Conservation (phyloP, 2,329 filamentous ascomycete genomes). For the Drechslerella stenobrocha region DNA sequence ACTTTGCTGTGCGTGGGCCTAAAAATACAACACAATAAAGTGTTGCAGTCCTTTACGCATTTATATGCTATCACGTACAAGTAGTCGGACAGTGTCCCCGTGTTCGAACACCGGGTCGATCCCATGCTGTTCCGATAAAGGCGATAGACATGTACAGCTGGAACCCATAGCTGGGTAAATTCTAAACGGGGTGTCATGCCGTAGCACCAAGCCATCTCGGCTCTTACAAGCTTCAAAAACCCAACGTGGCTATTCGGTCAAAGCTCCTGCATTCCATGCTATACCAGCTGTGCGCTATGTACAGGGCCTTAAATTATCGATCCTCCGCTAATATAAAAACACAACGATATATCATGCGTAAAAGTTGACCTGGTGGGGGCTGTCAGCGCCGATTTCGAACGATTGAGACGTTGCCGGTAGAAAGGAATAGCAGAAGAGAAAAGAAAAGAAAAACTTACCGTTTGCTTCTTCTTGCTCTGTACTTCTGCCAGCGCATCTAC, state of each 20-base stretch:
- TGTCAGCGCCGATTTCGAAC: slow-evolving; percentile 45
- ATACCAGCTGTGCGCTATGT: slow-evolving; percentile 42
- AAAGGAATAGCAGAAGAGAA: background rate
- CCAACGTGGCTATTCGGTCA: slow-evolving; percentile 2
- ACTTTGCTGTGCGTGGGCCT: too few species aligned
- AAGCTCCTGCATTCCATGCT: slow-evolving; percentile 35
- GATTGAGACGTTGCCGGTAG: too few species aligned
- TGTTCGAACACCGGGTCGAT: slow-evolving; percentile 38
- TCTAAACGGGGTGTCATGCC: background rate
- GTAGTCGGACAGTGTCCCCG: too few species aligned
- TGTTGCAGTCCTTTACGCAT: too few species aligned
- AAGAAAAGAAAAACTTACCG: slow-evolving; percentile 55
- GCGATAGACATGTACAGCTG: background rate
- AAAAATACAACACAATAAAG: too few species aligned
- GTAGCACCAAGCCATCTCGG: background rate
- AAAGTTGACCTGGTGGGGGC: slow-evolving; percentile 54
- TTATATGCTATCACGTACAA: too few species aligned
- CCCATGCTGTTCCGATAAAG: slow-evolving; percentile 25
- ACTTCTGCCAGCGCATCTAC: slow-evolving; percentile 98
- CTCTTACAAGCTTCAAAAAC: too few species aligned
- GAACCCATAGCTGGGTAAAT: background rate
- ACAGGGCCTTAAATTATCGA: slow-evolving; percentile 22
- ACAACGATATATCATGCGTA: slow-evolving; percentile 49
- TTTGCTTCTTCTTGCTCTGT: slow-evolving; percentile 92
- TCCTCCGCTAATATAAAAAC: slow-evolving; percentile 1